phyloP scores from a whole-genome alignment of 805 yeast genomes.

The Teunomyces funiuensis region DNA sequence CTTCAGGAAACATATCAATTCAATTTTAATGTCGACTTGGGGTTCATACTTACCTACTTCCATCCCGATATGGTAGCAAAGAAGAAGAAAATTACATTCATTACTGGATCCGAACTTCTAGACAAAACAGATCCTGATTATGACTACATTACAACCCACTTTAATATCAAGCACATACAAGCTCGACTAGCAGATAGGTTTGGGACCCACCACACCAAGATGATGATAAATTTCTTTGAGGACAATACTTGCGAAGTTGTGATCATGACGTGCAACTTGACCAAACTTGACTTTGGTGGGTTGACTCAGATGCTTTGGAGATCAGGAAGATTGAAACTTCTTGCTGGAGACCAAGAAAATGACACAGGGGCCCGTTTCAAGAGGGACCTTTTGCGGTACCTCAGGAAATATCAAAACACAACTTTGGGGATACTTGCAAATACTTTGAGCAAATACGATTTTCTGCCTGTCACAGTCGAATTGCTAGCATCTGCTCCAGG shows the following conservation, averaged over 20 bases:
- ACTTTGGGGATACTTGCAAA: constrained; percentile 27
- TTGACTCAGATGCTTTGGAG: constrained; percentile 71
- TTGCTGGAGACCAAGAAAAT: constrained; percentile 1
- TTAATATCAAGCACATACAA: constrained; percentile 30
- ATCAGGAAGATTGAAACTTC: constrained; percentile 43
- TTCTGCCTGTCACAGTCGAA: constrained; percentile 48
- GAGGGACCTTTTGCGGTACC: constrained; percentile 43
- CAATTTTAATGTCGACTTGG: constrained; percentile 48
- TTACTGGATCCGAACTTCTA: constrained; percentile 27
- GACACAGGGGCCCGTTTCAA: constrained; percentile 35
- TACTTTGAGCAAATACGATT: constrained; percentile 39
- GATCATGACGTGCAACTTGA: constrained; percentile 60
- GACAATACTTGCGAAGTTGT: constrained; percentile 50
- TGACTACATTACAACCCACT: constrained; percentile 14
- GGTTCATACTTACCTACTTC: constrained; percentile 33
- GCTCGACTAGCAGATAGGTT: constrained; percentile 33
- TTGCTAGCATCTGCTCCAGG: constrained; percentile 60
- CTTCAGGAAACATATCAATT: constrained; percentile 44
- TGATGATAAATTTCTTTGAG: constrained; percentile 57
- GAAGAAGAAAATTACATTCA: constrained; percentile 25
- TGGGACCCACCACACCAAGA: constrained; percentile 64
- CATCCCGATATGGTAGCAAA: constrained; percentile 22
- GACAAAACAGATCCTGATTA: constrained; percentile 11
- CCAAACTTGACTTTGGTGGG: constrained; percentile 50
- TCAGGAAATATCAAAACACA: constrained; percentile 40